Base-by-base conservation (phyloP, 2,329 filamentous ascomycete genomes). In the Trichoderma lentiforme region DNA sequence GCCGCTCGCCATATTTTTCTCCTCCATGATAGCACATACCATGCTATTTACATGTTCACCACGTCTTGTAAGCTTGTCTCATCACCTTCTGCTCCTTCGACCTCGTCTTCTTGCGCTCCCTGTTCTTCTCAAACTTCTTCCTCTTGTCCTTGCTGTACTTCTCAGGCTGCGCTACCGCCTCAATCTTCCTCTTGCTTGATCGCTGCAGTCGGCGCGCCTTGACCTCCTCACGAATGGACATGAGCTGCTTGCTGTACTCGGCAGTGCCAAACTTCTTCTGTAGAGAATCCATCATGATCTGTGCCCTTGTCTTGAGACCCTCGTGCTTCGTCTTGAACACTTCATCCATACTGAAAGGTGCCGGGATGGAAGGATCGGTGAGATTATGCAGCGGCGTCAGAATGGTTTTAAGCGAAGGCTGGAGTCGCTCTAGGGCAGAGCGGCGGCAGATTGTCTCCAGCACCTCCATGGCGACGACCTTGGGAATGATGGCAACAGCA, bases 101-200 rank as follows among this genome's bases (percentile, higher is more conserved):
- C 81, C 89, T 93, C 81, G 92, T 92, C 87, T 94, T 97, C 80
- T 91, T 90, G 81, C 91, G 90, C 76, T 92, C 91, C 83, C 91
- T 94, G 86, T 96, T 96, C 84, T 91, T 90, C 79, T 96, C 93
- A 74, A 92, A 87, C 85, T 92, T 94, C 84, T 91, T 93, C 80
- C 88, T 90, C 89, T 98, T 98, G 76, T 92, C 90, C 78, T 87
- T 86, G 32, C 91, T 93, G 76, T 90, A 90, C 79, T 87, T 91
- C 83, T 96, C 95, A 1, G 96, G 96, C 78, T 92, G 89, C 64
- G 88, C 88, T 28, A 99, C 90, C 12, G 93, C 93, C 79, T 97
- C 95, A 74, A 98, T 93, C 82, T 93, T 93, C 77, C 96, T 89
- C 88, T 99, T 99, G 74, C 87, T 89, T 69, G 92, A 89, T 74